phyloP scores from a whole-genome alignment of 2,329 filamentous ascomycete species.

The Colletotrichum cereale region DNA sequence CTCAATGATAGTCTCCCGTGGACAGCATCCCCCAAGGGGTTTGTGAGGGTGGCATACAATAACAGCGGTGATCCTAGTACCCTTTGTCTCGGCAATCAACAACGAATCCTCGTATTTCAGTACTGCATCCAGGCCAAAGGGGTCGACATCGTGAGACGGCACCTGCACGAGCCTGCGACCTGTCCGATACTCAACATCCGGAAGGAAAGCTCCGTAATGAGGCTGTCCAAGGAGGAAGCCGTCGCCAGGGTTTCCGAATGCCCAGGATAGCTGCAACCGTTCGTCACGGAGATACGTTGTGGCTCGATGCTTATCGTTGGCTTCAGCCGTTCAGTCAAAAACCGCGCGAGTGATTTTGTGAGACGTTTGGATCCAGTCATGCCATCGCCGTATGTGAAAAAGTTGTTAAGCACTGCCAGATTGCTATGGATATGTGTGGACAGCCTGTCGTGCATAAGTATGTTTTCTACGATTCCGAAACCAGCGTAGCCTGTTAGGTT shows the following conservation, averaged over 20 bases:
- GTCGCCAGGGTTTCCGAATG: slow-evolving; percentile 55
- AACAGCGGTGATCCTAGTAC: slow-evolving; percentile 5
- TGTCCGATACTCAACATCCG: slow-evolving; percentile 58
- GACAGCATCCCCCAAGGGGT: slow-evolving; percentile 48
- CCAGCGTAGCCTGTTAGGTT: slow-evolving; percentile 62
- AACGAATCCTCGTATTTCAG: slow-evolving; percentile 23
- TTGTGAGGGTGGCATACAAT: slow-evolving; percentile 48
- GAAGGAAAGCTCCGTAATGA: slow-evolving; percentile 62
- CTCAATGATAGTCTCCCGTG: slow-evolving; percentile 10
- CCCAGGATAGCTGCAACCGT: slow-evolving; percentile 57
- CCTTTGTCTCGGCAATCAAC: slow-evolving; percentile 53
- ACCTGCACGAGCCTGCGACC: slow-evolving; percentile 45
- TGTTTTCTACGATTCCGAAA: slow-evolving; percentile 66
- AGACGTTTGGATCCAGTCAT: slow-evolving; percentile 52
- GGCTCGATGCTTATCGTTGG: slow-evolving; percentile 47
- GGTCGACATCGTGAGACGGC: slow-evolving; percentile 22
- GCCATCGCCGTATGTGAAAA: slow-evolving; percentile 58
- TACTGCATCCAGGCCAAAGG: not conserved
- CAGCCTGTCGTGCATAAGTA: slow-evolving; percentile 62
- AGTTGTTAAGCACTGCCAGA: slow-evolving; percentile 47
- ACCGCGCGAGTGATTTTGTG: slow-evolving; percentile 49
- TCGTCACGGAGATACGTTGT: slow-evolving; percentile 52
- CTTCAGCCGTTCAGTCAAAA: slow-evolving; percentile 52
- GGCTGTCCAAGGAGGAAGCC: slow-evolving; percentile 57
- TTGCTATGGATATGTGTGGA: slow-evolving; percentile 54